phyloP scores from a whole-genome alignment of 2,329 filamentous ascomycete genomes.

The Hypoxylon sp. region DNA sequence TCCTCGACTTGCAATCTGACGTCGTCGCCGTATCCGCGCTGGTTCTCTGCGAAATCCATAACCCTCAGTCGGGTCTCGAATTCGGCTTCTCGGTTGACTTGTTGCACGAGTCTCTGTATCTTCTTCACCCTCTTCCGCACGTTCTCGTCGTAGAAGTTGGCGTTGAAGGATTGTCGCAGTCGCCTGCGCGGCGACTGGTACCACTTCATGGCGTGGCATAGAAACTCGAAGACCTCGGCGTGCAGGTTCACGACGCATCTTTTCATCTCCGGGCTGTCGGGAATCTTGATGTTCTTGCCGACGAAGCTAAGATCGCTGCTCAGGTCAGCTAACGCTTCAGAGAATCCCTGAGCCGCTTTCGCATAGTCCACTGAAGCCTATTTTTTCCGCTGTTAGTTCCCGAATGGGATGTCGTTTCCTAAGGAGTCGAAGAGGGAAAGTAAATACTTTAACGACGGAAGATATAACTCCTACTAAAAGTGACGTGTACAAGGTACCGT shows the following conservation, averaged over 20 bases:
- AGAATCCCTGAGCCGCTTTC: constrained; percentile 11
- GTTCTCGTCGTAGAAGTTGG: constrained; percentile 15
- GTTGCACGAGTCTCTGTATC: constrained; percentile 16
- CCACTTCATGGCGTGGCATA: constrained; percentile 26
- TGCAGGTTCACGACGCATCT: constrained; percentile 9
- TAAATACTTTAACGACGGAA: constrained; percentile 13
- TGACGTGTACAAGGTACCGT: constrained; percentile 15
- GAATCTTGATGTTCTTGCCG: constrained; percentile 8
- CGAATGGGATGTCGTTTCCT: background rate
- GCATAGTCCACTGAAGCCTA: constrained; percentile 15
- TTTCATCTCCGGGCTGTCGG: constrained; percentile 9
- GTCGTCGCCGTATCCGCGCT: background rate
- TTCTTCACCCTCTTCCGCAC: constrained; percentile 12
- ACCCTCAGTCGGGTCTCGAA: background rate
- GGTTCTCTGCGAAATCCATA: background rate
- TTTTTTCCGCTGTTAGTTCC: background rate
- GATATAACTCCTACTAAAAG: constrained; percentile 16
- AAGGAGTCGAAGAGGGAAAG: background rate
- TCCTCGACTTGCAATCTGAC: background rate
- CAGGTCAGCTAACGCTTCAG: constrained; percentile 14
- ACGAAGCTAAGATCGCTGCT: constrained; percentile 15
- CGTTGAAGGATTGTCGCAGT: constrained; percentile 11
- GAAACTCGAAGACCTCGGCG: constrained; percentile 19
- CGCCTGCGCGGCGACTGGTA: constrained; percentile 2
- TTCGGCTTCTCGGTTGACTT: background rate